These are phyloP conservation scores for Puya raimondii DNA, from an alignment of 176 grass and related monocot genomes.

Conservation along the genomic window DNA sequence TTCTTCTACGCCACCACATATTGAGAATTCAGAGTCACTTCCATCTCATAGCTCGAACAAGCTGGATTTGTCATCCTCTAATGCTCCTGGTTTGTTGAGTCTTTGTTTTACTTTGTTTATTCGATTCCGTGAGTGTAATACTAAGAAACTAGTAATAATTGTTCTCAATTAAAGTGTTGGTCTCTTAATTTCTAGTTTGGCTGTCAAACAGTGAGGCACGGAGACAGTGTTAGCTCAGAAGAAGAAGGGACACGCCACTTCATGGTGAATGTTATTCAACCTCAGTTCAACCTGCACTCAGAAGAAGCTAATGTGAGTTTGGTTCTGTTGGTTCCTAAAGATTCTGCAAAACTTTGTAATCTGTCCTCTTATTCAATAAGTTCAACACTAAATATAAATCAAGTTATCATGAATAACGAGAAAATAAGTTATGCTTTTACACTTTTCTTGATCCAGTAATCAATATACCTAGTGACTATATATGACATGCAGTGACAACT, in stretches of 20 bases:
- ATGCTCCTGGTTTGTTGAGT: slow-evolving; percentile 38
- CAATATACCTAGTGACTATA: too few relatives aligned
- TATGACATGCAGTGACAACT: too few relatives aligned
- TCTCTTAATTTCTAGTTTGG: slow-evolving; percentile 21
- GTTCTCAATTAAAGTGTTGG: slow-evolving; percentile 15
- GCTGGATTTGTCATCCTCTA: slow-evolving; percentile 37
- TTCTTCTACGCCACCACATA: slow-evolving; percentile 22
- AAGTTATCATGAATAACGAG: too few relatives aligned
- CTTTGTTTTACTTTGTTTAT: slow-evolving; percentile 16
- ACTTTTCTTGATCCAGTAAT: too few relatives aligned
- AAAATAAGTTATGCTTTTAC: too few relatives aligned
- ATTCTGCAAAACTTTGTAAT: too few relatives aligned
- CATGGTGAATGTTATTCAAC: slow-evolving; percentile 91
- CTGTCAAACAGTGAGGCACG: slow-evolving; percentile 41
- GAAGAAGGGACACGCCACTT: slow-evolving; percentile 84
- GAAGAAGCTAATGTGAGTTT: slow-evolving; percentile 98
- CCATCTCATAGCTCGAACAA: slow-evolving; percentile 37
- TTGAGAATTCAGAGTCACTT: slow-evolving; percentile 44
- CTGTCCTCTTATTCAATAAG: too few relatives aligned
- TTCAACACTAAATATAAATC: too few relatives aligned
- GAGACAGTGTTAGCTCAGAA: slow-evolving; percentile 40
- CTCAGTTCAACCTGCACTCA: slow-evolving; percentile 98
- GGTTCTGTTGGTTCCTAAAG: not conserved
- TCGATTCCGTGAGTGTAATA: not conserved
- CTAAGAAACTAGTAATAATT: slow-evolving; percentile 2